A percentile compares a stretch with the other conserved stretches of the same genome.
Conservation (phyloP, 1,284 basidiomycete genomes). For the Polyporus tsugae region DNA sequence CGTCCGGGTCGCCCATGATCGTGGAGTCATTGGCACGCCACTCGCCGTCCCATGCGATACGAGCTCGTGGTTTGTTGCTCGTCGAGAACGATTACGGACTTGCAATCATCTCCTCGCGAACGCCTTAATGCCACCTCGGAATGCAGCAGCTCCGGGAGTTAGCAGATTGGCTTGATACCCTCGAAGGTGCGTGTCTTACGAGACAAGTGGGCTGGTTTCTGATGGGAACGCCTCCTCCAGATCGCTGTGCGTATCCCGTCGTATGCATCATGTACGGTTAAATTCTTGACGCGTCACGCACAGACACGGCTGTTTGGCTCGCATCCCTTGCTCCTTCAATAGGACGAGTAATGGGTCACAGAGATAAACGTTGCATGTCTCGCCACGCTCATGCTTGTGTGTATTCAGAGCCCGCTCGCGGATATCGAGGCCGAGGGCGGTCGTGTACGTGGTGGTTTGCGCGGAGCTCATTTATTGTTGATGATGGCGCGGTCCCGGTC, state of each 20-base stretch:
- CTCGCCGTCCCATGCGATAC: slow-evolving; percentile 58
- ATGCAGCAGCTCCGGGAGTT: slow-evolving; percentile 28
- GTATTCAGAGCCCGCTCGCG: not conserved
- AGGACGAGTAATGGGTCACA: not conserved
- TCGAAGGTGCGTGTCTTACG: not conserved
- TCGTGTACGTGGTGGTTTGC: not conserved
- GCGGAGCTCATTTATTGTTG: not conserved
- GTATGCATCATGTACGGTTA: not conserved
- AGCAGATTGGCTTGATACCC: slow-evolving; percentile 23
- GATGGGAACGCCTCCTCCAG: not conserved
- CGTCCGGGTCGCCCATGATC: slow-evolving; percentile 62
- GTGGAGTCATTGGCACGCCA: slow-evolving; percentile 56
- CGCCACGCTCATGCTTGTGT: not conserved
- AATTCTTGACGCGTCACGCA: not conserved
- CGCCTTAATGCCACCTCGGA: slow-evolving; percentile 52
- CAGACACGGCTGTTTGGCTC: not conserved
- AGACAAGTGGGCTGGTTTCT: not conserved
- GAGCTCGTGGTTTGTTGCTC: slow-evolving; percentile 75
- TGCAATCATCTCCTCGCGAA: slow-evolving; percentile 71
- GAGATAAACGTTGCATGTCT: not conserved
- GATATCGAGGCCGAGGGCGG: not conserved
- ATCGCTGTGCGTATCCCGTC: not conserved
- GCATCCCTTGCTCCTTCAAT: not conserved
- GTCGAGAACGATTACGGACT: slow-evolving; percentile 74
- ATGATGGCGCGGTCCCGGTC: not conserved